Evolutionary conservation across 2,329 filamentous ascomycete genomes (phyloP).

Genomic region (Clonostachys byssicola): DNA sequence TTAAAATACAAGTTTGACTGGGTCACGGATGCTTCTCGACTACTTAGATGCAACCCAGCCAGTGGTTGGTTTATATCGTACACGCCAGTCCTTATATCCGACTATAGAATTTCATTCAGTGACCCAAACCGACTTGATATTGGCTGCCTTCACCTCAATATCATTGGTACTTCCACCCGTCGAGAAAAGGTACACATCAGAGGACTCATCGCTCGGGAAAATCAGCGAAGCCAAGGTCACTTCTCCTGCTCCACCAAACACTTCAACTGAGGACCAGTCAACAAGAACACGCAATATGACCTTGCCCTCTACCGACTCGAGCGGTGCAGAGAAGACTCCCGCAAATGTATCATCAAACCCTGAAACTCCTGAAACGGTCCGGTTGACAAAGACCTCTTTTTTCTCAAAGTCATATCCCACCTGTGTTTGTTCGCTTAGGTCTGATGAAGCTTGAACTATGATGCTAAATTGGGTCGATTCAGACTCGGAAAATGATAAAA

Average conservation of each 20-base stretch:
- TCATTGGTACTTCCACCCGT: neutral
- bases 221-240: neutral
- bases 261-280: conserved; percentile 4
- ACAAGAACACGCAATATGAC: conserved; percentile 1
- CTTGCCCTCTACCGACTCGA: neutral
- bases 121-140: neutral
- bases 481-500: conserved; percentile 1
- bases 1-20: no score
- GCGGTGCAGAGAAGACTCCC: neutral
- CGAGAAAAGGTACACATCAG: conserved; percentile 2
- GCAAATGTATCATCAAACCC: conserved; percentile 2
- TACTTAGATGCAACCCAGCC: no score
- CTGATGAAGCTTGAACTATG: conserved; percentile 1
- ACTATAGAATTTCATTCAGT: neutral
- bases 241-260: conserved; percentile 2
- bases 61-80: conserved; percentile 29
- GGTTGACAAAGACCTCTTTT: conserved; percentile 1
- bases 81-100: no score
- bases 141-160: neutral
- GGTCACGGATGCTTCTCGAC: no score
- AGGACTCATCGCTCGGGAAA: conserved; percentile 1
- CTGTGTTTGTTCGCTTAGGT: conserved; percentile 1
- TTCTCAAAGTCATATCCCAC: conserved; percentile 2
- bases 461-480: conserved; percentile 3
- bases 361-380: conserved; percentile 1